Base-by-base conservation (phyloP, 2,329 filamentous ascomycete genomes). In the Fusarium coicis region DNA sequence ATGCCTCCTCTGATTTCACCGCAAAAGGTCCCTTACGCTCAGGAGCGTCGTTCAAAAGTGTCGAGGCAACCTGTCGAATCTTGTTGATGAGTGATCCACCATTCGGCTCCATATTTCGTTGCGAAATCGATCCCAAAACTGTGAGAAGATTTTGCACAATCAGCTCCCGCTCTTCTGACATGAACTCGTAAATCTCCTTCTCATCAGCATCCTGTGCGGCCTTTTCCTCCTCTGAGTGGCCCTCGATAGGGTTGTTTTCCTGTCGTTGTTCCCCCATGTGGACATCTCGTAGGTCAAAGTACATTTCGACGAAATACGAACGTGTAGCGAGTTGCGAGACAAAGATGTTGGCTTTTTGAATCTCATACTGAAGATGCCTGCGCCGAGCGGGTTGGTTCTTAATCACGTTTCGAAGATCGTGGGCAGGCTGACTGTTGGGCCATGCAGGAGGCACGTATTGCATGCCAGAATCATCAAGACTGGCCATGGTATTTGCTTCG, bases 281-380 rank as follows among this genome's bases (percentile, higher is more conserved):
- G 3, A 91, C 89, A 59, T 95, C 93, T 42, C 91, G 90, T 4
- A 96, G 86, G 75, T 91, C 91, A 81, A 94, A 94, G 82, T 96
- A 97, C 72, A 95, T 92, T 80, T 97, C 94, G 1, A 97, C 93
- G 63, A 96, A 90, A 79, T 94, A 95, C 0, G 93, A 96, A 30
- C 95, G 88, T 0, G 94, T 97, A 5, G 92, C 91, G 15, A 97
- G 85, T 77, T 95, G 92, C 10, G 92, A 96, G 5, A 92, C 90
- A 78, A 96, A 94, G 43, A 97, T 93, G 80, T 97, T 97, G 11
- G 94, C 93, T 80, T 97, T 97, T 80, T 97, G 94, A 36, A 97
- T 96, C 82, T 97, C 95, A 74, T 92, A 94, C 79, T 96, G 93
- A 9, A 95, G 80, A 62, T 87, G 84, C 3, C 89, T 86, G 5